A percentile compares a stretch with the other conserved stretches of the same genome.
Evolutionary conservation across 768 basidiomycete genomes (phyloP).

Genomic region (Dictyophora rubrovolvata): DNA sequence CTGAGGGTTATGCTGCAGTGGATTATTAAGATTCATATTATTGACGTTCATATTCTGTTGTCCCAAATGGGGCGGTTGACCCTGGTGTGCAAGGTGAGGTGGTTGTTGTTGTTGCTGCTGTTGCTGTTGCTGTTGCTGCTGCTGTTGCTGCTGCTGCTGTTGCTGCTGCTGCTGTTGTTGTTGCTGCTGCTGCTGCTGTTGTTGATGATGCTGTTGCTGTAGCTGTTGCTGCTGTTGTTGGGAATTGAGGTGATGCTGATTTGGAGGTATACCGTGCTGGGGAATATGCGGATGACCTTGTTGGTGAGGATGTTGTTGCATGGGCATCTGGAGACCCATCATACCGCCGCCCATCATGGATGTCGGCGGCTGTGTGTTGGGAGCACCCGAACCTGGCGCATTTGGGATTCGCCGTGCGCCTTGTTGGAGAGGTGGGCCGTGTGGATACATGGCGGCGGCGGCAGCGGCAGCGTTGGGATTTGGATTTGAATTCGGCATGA

Average conservation of each 20-base stretch:
- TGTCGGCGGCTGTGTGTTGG: not conserved
- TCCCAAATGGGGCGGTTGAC: not conserved
- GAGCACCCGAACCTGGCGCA: not conserved
- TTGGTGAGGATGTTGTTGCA: not conserved
- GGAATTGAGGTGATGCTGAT: constrained; percentile 1
- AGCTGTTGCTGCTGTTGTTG: constrained; percentile 6
- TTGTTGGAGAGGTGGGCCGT: not conserved
- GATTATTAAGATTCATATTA: constrained; percentile 16
- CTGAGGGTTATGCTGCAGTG: constrained; percentile 19
- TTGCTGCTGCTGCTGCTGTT: constrained; percentile 26
- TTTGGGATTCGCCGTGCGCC: not conserved
- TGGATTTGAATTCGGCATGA: not conserved
- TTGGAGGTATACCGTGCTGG: not conserved
- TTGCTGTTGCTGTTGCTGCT: constrained; percentile 24
- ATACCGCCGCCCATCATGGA: not conserved
- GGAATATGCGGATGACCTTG: not conserved
- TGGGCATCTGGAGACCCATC: not conserved
- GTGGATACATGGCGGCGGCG: not conserved
- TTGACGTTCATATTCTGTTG: not conserved
- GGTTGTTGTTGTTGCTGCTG: constrained; percentile 26
- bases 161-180: constrained; percentile 12
- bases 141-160: not conserved
- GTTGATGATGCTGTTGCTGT: constrained; percentile 23
- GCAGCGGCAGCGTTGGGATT: not conserved
- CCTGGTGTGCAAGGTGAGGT: constrained; percentile 4